Evolutionary conservation across 441 rosid genomes (phyloP).

Genomic region (Syzygium syzygioides): DNA sequence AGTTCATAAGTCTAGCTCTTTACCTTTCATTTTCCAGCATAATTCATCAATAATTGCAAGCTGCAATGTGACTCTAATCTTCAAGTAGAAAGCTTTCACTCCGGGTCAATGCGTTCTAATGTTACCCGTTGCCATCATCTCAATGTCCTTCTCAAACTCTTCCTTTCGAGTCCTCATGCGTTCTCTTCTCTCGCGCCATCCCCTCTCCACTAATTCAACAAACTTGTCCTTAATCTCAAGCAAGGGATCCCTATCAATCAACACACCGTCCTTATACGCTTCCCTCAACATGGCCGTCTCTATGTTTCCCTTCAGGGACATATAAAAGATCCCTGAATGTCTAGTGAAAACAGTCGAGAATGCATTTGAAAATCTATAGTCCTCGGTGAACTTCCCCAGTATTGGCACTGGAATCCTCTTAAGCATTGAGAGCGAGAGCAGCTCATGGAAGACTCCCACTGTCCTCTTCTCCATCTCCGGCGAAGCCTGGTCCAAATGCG

Average conservation of each 20-base stretch:
- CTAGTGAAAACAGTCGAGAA: constrained; percentile 76
- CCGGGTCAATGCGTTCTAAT: neutral
- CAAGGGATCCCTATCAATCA: constrained; percentile 67
- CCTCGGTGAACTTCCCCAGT: constrained; percentile 70
- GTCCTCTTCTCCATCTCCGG: constrained; percentile 86
- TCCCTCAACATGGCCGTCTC: constrained; percentile 76
- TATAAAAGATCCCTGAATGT: constrained; percentile 83
- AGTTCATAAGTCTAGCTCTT: neutral
- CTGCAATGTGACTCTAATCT: neutral
- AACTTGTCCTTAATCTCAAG: constrained; percentile 66
- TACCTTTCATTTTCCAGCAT: neutral
- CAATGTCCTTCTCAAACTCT: constrained; percentile 36
- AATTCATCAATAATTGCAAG: neutral
- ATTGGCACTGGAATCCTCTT: constrained; percentile 82
- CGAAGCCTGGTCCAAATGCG: constrained; percentile 61
- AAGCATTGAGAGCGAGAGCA: constrained; percentile 63
- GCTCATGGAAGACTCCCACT: constrained; percentile 72
- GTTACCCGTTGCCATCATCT: constrained; percentile 16
- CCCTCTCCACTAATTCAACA: constrained; percentile 45
- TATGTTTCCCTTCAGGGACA: constrained; percentile 80
- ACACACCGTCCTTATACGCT: constrained; percentile 49
- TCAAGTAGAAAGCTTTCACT: neutral
- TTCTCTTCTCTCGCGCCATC: constrained; percentile 58
- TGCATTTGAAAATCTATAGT: constrained; percentile 68
- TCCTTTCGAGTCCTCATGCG: constrained; percentile 29